A percentile compares a stretch with the other conserved stretches of the same genome.
Conservation (phyloP, 1,284 basidiomycete genomes). For the Meira miltonrushii region DNA sequence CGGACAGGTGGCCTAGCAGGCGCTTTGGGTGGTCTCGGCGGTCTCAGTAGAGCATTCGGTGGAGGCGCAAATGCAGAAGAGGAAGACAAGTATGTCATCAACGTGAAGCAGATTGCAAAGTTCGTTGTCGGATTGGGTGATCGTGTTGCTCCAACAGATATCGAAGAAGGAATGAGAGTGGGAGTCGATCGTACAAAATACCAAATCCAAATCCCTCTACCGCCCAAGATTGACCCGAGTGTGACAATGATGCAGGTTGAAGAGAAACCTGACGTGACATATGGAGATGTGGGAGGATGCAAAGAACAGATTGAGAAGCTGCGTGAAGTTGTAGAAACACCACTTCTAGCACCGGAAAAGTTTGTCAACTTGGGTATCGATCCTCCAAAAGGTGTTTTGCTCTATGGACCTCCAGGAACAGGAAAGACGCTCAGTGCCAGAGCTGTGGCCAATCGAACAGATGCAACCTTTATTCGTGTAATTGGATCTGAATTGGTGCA, state of each 20-base stretch:
- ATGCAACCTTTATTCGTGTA: constrained; percentile 97
- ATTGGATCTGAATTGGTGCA: constrained; percentile 98
- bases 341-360: constrained; percentile 77
- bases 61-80: constrained; percentile 75
- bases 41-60: constrained; percentile 29
- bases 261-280: constrained; percentile 97
- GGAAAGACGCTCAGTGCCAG: constrained; percentile 98
- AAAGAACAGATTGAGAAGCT: constrained; percentile 99
- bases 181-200: constrained; percentile 96
- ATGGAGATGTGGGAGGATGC: constrained; percentile 95
- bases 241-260: constrained; percentile 99
- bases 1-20: constrained; percentile 8
- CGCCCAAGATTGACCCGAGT: constrained; percentile 97
- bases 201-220: constrained; percentile 99
- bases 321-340: constrained; percentile 95
- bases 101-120: constrained; percentile 99
- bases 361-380: constrained; percentile 98
- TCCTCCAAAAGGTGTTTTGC: constrained; percentile 93
- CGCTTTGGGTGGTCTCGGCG: constrained; percentile 23
- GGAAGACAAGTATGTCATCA: constrained; percentile 94
- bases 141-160: constrained; percentile 91
- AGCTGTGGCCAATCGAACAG: constrained; percentile 96
- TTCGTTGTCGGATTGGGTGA: constrained; percentile 97
- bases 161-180: constrained; percentile 99
- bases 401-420: constrained; percentile 92